Percentiles rank a stretch among this genome's conserved stretches.
These are phyloP conservation scores for Phytophthora europaea DNA, from an alignment of 352 stramenopile species.

Conservation along the genomic window DNA sequence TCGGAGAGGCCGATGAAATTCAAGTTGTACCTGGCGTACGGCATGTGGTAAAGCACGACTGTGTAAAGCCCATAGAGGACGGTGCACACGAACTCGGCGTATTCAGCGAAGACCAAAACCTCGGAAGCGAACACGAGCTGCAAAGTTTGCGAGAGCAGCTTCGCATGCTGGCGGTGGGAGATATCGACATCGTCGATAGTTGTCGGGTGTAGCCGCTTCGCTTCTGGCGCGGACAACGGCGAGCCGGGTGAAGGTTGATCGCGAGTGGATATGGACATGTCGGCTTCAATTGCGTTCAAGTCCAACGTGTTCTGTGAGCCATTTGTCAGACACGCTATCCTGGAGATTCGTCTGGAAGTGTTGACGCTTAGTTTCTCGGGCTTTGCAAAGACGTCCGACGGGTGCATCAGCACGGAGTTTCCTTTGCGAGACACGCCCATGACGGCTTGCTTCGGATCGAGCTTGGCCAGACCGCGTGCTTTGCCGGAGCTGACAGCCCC, in stretches of 20 bases:
- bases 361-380: background rate
- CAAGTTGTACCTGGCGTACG: constrained; percentile 27
- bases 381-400: constrained; percentile 9
- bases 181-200: constrained; percentile 30
- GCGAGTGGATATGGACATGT: background rate
- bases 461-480: constrained; percentile 3
- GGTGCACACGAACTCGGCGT: constrained; percentile 40
- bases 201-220: background rate
- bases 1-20: constrained; percentile 13
- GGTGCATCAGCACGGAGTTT: constrained; percentile 1
- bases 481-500: constrained; percentile 1
- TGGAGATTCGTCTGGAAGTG: constrained; percentile 7
- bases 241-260: constrained; percentile 7
- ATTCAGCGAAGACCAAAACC: constrained; percentile 38
- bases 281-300: constrained; percentile 5
- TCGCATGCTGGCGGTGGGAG: constrained; percentile 24
- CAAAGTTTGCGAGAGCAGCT: constrained; percentile 26
- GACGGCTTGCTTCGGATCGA: constrained; percentile 9
- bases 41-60: constrained; percentile 16
- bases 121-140: constrained; percentile 40
- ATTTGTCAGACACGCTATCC: constrained; percentile 2
- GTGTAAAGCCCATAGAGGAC: constrained; percentile 40
- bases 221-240: background rate
- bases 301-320: constrained; percentile 10
- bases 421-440: constrained; percentile 2